A percentile compares a stretch with the other conserved stretches of the same genome.
phyloP scores from a whole-genome alignment of 805 yeast species.

The Nakazawaea populi region DNA sequence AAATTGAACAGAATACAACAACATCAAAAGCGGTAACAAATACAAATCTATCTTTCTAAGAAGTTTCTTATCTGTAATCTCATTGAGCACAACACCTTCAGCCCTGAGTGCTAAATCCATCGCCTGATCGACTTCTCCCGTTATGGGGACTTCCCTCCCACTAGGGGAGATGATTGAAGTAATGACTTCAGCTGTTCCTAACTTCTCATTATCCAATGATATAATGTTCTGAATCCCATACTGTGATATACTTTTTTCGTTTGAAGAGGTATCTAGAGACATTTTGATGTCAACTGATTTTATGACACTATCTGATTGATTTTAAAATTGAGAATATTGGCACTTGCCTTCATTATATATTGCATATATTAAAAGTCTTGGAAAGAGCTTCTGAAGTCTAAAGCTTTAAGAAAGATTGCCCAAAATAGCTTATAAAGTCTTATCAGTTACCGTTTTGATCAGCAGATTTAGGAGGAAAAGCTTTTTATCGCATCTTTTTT shows the following conservation, averaged over 20 bases:
- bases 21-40: slow-evolving; percentile 44
- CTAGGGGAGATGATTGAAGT: slow-evolving; percentile 13
- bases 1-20: slow-evolving; percentile 45
- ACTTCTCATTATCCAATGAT: slow-evolving; percentile 12
- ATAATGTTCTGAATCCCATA: slow-evolving; percentile 1
- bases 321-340: background rate
- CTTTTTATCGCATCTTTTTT: background rate
- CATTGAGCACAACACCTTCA: slow-evolving; percentile 21
- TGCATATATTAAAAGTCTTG: no score
- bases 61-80: slow-evolving; percentile 4
- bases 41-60: slow-evolving; percentile 43
- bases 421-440: background rate
- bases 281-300: background rate
- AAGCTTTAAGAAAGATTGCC: background rate
- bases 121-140: slow-evolving; percentile 40
- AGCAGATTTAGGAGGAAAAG: background rate
- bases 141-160: slow-evolving; percentile 12
- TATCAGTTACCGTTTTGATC: background rate
- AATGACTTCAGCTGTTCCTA: slow-evolving; percentile 12
- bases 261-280: background rate
- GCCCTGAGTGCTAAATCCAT: slow-evolving; percentile 33
- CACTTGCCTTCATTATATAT: background rate
- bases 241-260: background rate
- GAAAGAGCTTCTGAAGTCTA: no score
- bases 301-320: no score